Evolutionary conservation across 192 early-diverging fungal species (phyloP).

Genomic region (Helicostylum pulchrum): DNA sequence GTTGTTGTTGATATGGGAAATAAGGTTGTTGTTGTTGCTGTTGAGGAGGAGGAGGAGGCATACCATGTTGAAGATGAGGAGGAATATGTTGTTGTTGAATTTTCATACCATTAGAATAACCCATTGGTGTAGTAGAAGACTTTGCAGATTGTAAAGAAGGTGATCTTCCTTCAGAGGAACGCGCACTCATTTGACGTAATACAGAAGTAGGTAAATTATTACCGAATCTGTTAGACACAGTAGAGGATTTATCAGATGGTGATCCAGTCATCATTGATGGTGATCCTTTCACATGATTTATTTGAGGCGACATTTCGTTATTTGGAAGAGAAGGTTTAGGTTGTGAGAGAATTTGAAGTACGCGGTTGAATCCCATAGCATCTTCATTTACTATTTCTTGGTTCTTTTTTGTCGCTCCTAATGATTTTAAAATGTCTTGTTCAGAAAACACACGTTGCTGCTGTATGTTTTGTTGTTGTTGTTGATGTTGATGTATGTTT

Average conservation of each 20-base stretch:
- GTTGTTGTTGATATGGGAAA: background rate
- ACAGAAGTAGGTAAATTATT: slow-evolving; percentile 58
- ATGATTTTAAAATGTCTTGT: slow-evolving; percentile 48
- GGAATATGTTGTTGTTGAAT: background rate
- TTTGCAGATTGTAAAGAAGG: slow-evolving; percentile 17
- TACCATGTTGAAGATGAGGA: background rate
- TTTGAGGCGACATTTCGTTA: no score
- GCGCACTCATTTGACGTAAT: slow-evolving; percentile 54
- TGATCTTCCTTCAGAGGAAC: slow-evolving; percentile 32
- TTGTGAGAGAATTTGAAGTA: slow-evolving; percentile 52
- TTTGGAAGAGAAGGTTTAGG: slow-evolving; percentile 23
- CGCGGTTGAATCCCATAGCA: slow-evolving; percentile 50
- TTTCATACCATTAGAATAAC: background rate
- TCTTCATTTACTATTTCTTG: slow-evolving; percentile 33
- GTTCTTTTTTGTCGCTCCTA: slow-evolving; percentile 31
- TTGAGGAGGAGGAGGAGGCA: background rate
- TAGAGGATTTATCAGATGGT: background rate
- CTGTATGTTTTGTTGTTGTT: background rate
- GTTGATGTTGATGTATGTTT: background rate
- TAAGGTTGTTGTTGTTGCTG: background rate
- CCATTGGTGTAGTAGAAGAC: background rate
- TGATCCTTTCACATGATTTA: no score
- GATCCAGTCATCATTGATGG: slow-evolving; percentile 1
- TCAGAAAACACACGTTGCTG: slow-evolving; percentile 42
- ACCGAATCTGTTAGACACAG: slow-evolving; percentile 33